A percentile compares a stretch with the other conserved stretches of the same genome.
Conservation (phyloP, 306 rosid genomes). For the Gleditsia sinensis region DNA sequence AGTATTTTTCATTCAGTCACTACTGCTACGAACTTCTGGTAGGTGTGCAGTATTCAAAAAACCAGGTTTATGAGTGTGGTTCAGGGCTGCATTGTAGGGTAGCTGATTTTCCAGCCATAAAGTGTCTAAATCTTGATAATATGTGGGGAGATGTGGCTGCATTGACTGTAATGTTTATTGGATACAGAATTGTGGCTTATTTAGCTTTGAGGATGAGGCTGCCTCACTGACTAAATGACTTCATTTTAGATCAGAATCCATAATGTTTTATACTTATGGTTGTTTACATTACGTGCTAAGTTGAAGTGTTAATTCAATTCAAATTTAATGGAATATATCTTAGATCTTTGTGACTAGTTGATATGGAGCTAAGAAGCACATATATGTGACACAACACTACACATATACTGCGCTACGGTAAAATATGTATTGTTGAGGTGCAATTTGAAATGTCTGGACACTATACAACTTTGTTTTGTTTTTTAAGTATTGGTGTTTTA, state of each 20-base stretch:
- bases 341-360: background rate
- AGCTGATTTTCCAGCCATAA: constrained; percentile 50
- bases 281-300: background rate
- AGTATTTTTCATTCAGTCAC: constrained; percentile 65
- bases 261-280: background rate
- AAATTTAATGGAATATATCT: background rate
- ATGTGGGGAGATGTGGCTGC: constrained; percentile 57
- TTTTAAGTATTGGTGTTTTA: no score
- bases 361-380: no score
- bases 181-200: constrained; percentile 59
- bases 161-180: constrained; percentile 57
- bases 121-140: constrained; percentile 42
- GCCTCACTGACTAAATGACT: constrained; percentile 47
- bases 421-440: no score
- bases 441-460: no score
- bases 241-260: background rate
- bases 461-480: no score
- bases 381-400: no score
- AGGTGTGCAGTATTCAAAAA: constrained; percentile 55
- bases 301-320: constrained; percentile 28
- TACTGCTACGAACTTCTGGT: constrained; percentile 61
- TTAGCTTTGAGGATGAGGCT: constrained; percentile 52
- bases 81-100: constrained; percentile 39
- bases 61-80: constrained; percentile 48
- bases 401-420: no score